Evolutionary conservation across 2,329 filamentous ascomycete genomes (phyloP), one percentile per base, ranked within the genome.

Genomic region (Chrysoporthe austroafricana): DNA sequence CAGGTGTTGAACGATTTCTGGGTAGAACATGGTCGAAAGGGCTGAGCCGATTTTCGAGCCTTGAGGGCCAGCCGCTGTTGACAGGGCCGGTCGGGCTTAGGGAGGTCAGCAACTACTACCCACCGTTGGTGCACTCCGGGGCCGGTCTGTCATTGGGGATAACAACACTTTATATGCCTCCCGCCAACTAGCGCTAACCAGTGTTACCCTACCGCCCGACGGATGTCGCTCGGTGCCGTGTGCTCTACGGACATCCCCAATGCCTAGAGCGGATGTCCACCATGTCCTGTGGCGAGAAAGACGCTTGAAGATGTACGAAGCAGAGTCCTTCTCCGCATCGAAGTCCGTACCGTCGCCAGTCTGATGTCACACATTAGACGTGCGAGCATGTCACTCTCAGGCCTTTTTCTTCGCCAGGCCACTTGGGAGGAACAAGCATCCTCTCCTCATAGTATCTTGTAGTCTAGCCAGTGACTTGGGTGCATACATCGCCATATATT

Each of bases 201-300:
- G 16, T 54, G 50, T 8, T n/a, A 26, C 50, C 9, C 50, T 54
- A n/a, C 50, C 50, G 50, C 9, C 50, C 50, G 50, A 21, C n/a
- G n/a, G n/a, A n/a, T 21, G 50, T 26, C 9, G 18, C 21, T 39
- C 32, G 58, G 26, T 36, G 36, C n/a, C 39, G 21, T 57, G 26
- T 42, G 18, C 42, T 9, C 26, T 39, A 58, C 69, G 69, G 69
- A 70, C 66, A 70, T 70, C 69, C 69, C 69, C 69, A 70, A 62
- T 21, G 13, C 59, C 42, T 50, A 60, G 44, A 26, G 34, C 44
- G 36, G 26, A 18, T 26, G 16, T 18, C n/a, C 21, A 43, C 36
- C 18, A 8, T 54, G n/a, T 36, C 56, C 39, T 39, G 42, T 8
- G 16, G 11, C 1, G 18, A 36, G 56, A 14, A 58, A 16, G 13